Base-by-base conservation (phyloP, 257 asterid genomes). In the Thymus mandschuricus region DNA sequence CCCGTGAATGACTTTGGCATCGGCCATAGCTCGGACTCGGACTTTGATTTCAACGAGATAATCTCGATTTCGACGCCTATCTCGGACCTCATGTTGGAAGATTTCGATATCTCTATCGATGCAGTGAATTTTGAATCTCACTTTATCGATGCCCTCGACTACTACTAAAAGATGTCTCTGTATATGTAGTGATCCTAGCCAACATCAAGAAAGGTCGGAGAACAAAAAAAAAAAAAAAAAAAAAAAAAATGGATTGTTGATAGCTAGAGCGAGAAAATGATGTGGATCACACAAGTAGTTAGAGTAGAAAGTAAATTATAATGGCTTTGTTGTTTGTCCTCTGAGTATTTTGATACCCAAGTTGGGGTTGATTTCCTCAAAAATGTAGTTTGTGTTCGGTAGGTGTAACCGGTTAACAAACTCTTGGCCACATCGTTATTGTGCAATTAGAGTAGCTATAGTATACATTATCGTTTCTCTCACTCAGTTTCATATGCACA, bases 11-110 rank as follows among this genome's bases (percentile, higher is more conserved):
- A 77, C 41, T 71, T 76, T 21, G 87, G 77, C 27, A 43, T 79
- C 1, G 79, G 64, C 54, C 66, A 61, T 50, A 57, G 70, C 52
- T 81, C 83, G 1, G 85, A 81, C 8, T 79, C 83, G 5, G 91
- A 83, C 46, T 78, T 79, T 10, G 91, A 83, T 55, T 78, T 79
- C 6, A 70, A 78, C 9, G 92, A 91, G 51, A 83, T 82, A 28
- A 79, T 82, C 7, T 82, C 96, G 0, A 86, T 83, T 60, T 82
- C 86, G 2, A 89, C 85, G 10, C 86, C 87, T 12, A 64, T 34
- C 12, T 57, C 70, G 28, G 75, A 61, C 67, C 75, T 88, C 45
- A 75, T 84, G 0, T 80, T 79, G 10, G 75, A 65, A 1, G 87
- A 84, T 31, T 69, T 81, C 65, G 82, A 86, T 71, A 64, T 82